Evolutionary conservation across 2,329 filamentous ascomycete genomes (phyloP).

Genomic region (Aureobasidium sp.): DNA sequence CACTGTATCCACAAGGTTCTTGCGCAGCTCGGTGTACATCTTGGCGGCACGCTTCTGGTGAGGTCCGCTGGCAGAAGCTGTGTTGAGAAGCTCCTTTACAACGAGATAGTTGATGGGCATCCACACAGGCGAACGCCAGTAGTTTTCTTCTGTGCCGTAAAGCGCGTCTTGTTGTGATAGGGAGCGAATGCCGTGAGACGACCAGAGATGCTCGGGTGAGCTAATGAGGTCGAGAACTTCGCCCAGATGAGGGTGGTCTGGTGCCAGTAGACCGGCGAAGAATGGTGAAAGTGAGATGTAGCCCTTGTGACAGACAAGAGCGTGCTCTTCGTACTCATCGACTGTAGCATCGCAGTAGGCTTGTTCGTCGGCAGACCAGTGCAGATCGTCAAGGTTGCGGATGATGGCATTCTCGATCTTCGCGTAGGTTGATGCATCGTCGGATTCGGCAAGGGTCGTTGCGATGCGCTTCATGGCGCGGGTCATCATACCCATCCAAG

Average conservation of each 20-base stretch:
- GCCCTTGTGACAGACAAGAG: constrained; percentile 89
- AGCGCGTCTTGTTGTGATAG: constrained; percentile 75
- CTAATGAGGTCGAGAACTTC: constrained; percentile 69
- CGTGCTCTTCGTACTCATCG: constrained; percentile 87
- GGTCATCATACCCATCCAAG: constrained; percentile 97
- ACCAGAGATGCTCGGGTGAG: constrained; percentile 84
- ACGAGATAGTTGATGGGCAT: constrained; percentile 93
- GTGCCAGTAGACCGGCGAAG: constrained; percentile 69
- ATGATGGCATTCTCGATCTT: constrained; percentile 70
- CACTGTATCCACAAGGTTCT: constrained; percentile 82
- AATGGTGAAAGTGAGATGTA: constrained; percentile 94
- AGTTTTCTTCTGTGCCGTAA: constrained; percentile 90
- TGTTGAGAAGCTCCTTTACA: constrained; percentile 63
- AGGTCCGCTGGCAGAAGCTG: constrained; percentile 59
- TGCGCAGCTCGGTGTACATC: constrained; percentile 69
- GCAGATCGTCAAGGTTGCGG: constrained; percentile 82
- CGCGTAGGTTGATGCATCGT: constrained; percentile 68
- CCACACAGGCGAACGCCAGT: constrained; percentile 94
- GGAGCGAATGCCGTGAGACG: constrained; percentile 78
- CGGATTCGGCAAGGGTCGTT: constrained; percentile 61
- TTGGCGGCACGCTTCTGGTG: constrained; percentile 61
- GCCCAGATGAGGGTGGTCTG: constrained; percentile 67
- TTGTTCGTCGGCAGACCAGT: constrained; percentile 76
- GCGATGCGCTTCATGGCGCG: constrained; percentile 78
- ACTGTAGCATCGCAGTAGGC: constrained; percentile 94